A percentile compares a stretch with the other conserved stretches of the same genome.
Conservation (phyloP, 2,329 filamentous ascomycete genomes). For the Xylaria sp. region DNA sequence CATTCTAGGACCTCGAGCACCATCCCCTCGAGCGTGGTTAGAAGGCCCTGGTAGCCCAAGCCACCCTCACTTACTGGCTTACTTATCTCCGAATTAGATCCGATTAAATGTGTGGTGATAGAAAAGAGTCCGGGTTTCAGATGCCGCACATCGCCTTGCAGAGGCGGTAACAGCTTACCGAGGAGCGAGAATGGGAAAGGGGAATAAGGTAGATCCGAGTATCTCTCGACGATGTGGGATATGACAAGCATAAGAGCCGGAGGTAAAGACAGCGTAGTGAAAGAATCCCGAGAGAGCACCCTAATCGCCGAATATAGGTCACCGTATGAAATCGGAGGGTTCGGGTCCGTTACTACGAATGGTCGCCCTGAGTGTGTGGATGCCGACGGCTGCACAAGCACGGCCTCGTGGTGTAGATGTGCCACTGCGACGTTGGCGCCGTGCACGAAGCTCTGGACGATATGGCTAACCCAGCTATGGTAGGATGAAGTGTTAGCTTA, state of each 20-base stretch:
- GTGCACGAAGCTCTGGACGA: conserved; percentile 55
- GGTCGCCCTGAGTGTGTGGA: conserved; percentile 52
- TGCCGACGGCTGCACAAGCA: conserved; percentile 47
- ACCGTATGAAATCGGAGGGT: conserved; percentile 52
- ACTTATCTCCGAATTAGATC: conserved; percentile 48
- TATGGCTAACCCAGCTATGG: conserved; percentile 52
- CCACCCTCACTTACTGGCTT: conserved; percentile 51
- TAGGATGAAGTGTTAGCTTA: conserved; percentile 10
- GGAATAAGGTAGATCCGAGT: conserved; percentile 47
- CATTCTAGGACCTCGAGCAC: conserved; percentile 54
- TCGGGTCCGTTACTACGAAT: conserved; percentile 56
- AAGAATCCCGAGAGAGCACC: conserved; percentile 51
- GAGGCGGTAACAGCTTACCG: conserved; percentile 45
- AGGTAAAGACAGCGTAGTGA: conserved; percentile 47
- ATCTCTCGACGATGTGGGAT: conserved; percentile 52
- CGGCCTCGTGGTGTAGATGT: conserved; percentile 55
- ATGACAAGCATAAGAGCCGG: conserved; percentile 52
- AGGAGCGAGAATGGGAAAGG: conserved; percentile 38
- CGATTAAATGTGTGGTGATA: conserved; percentile 54
- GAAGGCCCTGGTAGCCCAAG: conserved; percentile 52
- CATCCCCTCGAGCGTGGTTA: conserved; percentile 55
- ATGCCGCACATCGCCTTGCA: conserved; percentile 50
- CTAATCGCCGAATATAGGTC: conserved; percentile 52
- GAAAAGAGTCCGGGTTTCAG: conserved; percentile 55
- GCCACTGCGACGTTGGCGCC: conserved; percentile 55